Percentiles rank a stretch among this genome's conserved stretches.
Evolutionary conservation across 2,329 filamentous ascomycete species (phyloP).

Genomic region (Fusarium albosuccineum): DNA sequence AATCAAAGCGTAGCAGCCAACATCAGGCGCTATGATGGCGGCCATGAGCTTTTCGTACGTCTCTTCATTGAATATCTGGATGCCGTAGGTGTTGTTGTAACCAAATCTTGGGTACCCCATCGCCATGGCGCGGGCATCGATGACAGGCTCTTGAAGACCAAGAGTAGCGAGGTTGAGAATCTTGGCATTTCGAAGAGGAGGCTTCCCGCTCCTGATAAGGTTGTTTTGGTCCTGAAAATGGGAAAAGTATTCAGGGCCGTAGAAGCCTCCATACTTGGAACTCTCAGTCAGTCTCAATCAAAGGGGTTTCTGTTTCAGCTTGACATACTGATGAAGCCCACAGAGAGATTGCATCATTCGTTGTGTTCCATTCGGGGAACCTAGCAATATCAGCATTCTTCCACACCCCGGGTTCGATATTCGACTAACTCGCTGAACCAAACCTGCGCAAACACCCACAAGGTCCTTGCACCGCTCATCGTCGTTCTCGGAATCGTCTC

Average conservation of each 20-base stretch:
- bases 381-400: slow-evolving; percentile 32
- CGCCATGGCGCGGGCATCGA: slow-evolving; percentile 72
- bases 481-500: slow-evolving; percentile 58
- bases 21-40: slow-evolving; percentile 22
- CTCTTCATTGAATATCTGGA: slow-evolving; percentile 66
- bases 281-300: not conserved
- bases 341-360: slow-evolving; percentile 67
- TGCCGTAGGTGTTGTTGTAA: slow-evolving; percentile 74
- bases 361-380: slow-evolving; percentile 67
- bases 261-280: slow-evolving; percentile 70
- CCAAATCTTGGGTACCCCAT: slow-evolving; percentile 67
- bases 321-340: slow-evolving; percentile 68
- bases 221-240: slow-evolving; percentile 71
- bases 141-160: slow-evolving; percentile 75
- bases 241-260: slow-evolving; percentile 71
- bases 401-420: rapidly evolving
- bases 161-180: slow-evolving; percentile 67
- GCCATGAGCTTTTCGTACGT: slow-evolving; percentile 32
- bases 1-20: slow-evolving; percentile 66
- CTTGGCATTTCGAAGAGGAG: slow-evolving; percentile 56
- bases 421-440: slow-evolving; percentile 59
- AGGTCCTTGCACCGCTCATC: slow-evolving; percentile 63
- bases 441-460: slow-evolving; percentile 73
- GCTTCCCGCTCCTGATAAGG: slow-evolving; percentile 38
- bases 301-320: rapidly evolving